Evolutionary conservation across 306 rosid species (phyloP), one percentile per base, ranked within the genome.

Genomic region (Cicer arietinum): DNA sequence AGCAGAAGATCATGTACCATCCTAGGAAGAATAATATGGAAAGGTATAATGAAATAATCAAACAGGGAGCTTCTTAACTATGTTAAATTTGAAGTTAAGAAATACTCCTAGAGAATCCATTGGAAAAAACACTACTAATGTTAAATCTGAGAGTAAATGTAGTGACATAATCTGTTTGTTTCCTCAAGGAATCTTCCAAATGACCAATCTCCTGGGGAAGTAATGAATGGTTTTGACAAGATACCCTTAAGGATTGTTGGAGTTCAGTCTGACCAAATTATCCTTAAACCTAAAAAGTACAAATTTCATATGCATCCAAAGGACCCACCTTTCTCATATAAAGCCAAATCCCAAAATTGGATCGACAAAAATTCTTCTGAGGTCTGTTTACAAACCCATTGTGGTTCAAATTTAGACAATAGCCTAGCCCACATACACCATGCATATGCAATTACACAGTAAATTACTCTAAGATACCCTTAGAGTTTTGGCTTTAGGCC

Each of bases 41-140:
- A 74, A 71, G 58, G 41, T 54, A 69, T 46, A 74, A 65, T 17
- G 69, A 79, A 75, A 69, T 58, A 68, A 74, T 69, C 53, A 69
- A 59, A 62, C 72, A 67, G 62, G 71, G 63, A 70, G 54, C 41
- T 70, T 62, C 71, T 64, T 41, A 63, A 56, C 54, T 46, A 13
- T 67, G 70, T 37, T 46, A 58, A 42, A 40, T 77, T 64, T 44
- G 0, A 30, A 53, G 80, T 53, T 60, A 61, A 67, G 73, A 45
- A 65, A 64, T 11, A 71, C 44, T 71, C 51, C 66, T 42, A 9
- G 7, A 60, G 62, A 64, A 46, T 44, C 25, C 35, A 69, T 53
- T 18, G 7, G 25, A 16, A 20, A 40, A 40, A 60, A 22, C 48
- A 39, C 53, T n/a, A 18, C 42, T 13, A 61, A 57, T 50, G 66